phyloP scores from a whole-genome alignment of 805 yeast species.

The Suhomyces canberraensis region DNA sequence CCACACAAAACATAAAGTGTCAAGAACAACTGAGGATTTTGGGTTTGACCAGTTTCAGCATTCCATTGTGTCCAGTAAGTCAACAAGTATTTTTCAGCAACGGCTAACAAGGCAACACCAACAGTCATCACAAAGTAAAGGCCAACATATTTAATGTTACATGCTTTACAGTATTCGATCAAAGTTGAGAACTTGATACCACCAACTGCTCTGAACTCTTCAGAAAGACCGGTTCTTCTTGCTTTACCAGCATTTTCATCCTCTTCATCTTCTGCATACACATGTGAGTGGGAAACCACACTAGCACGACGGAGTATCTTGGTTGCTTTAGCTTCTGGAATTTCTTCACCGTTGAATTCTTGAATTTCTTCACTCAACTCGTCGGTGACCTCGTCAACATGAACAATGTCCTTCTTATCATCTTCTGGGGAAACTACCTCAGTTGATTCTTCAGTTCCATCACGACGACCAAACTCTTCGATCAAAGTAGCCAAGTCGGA shows the following conservation, averaged over 20 bases:
- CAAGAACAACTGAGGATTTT: conserved; percentile 44
- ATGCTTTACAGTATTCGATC: conserved; percentile 54
- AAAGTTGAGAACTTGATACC: conserved; percentile 55
- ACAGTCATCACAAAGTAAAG: conserved; percentile 39
- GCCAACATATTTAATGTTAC: conserved; percentile 27
- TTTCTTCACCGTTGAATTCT: neutral
- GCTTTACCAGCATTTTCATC: conserved; percentile 3
- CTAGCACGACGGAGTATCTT: conserved; percentile 16
- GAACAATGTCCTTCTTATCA: conserved; percentile 2
- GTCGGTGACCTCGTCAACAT: conserved; percentile 6
- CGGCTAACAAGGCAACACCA: conserved; percentile 31
- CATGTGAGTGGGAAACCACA: conserved; percentile 22
- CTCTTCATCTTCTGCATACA: conserved; percentile 15
- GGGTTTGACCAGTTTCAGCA: conserved; percentile 38
- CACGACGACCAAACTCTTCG: conserved; percentile 18
- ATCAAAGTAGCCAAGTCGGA: conserved; percentile 21
- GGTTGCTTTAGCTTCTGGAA: neutral
- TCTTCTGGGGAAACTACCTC: neutral
- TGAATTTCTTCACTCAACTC: conserved; percentile 1
- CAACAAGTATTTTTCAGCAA: conserved; percentile 58
- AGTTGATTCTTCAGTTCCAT: conserved; percentile 3
- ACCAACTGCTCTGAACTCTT: conserved; percentile 52
- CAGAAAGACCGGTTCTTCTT: conserved; percentile 12
- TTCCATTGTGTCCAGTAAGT: conserved; percentile 66
- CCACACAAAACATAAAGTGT: conserved; percentile 39